These are phyloP conservation scores for Sedum album DNA, from an alignment of 164 flowering plant species.

Conservation along the genomic window DNA sequence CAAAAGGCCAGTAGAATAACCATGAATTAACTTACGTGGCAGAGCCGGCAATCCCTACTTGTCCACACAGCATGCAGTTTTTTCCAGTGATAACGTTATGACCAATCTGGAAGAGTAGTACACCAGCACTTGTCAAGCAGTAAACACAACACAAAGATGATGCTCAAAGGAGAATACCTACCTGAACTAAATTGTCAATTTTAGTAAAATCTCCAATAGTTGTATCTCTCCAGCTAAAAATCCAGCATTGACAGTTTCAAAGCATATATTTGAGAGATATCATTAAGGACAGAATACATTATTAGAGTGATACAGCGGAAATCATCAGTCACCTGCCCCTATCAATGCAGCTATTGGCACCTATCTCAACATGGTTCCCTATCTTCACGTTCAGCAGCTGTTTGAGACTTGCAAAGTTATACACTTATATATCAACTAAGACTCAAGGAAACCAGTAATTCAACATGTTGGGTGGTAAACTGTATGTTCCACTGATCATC, in stretches of 20 bases:
- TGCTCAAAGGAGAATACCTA: conserved; percentile 17
- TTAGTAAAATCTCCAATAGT: conserved; percentile 65
- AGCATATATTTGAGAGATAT: neutral
- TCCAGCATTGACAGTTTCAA: conserved; percentile 8
- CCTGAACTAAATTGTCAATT: conserved; percentile 96
- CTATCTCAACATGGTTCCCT: neutral
- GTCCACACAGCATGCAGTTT: conserved; percentile 88
- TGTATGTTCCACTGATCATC: neutral
- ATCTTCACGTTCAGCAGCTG: neutral
- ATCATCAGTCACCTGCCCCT: conserved; percentile 62
- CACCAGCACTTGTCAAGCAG: conserved; percentile 1
- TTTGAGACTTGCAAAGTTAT: neutral
- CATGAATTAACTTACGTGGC: conserved; percentile 51
- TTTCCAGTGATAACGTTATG: conserved; percentile 84
- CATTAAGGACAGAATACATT: neutral
- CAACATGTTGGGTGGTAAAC: neutral
- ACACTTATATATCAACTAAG: neutral
- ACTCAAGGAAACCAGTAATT: neutral
- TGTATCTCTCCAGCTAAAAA: conserved; percentile 94
- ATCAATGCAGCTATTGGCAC: conserved; percentile 83
- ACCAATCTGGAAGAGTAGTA: conserved; percentile 50
- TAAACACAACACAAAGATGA: neutral
- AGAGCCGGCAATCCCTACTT: conserved; percentile 95
- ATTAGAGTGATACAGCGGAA: neutral
- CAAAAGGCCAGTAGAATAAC: neutral